Conservation (phyloP, 2,329 filamentous ascomycete species). For the Dactylellina cionopaga region DNA sequence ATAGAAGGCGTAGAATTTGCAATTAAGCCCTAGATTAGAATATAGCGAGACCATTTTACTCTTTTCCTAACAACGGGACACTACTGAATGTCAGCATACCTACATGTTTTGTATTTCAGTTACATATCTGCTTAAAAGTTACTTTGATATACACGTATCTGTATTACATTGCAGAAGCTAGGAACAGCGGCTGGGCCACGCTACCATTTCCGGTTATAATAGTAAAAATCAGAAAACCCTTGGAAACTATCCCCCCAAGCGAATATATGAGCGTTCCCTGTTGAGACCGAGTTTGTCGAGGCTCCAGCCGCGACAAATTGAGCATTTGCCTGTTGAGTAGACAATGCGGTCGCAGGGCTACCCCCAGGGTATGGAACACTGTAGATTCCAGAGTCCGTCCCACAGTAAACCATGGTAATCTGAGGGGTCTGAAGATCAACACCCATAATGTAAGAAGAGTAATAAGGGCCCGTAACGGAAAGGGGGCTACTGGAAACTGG, state of each 20-base stretch:
- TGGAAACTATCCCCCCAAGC: background rate
- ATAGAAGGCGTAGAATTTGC: too few species aligned
- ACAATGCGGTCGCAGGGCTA: background rate
- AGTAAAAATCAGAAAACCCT: background rate
- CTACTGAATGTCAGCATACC: too few species aligned
- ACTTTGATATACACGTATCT: too few species aligned
- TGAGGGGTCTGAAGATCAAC: background rate
- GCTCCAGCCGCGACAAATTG: background rate
- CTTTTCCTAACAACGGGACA: too few species aligned
- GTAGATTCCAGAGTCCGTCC: background rate
- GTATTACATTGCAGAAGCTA: background rate
- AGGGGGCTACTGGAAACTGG: background rate
- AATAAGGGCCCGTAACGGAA: background rate
- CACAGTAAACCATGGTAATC: background rate
- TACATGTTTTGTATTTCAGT: too few species aligned
- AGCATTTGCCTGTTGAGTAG: background rate
- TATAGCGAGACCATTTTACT: too few species aligned
- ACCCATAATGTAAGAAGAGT: background rate
- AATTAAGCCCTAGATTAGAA: too few species aligned
- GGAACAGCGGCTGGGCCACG: background rate
- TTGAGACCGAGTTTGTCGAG: background rate
- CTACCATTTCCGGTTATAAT: background rate
- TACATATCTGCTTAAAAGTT: too few species aligned
- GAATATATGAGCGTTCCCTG: background rate
- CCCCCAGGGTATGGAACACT: background rate